Evolutionary conservation across 192 early-diverging fungal species (phyloP), one percentile per base, ranked within the genome.

Genomic region (Spizellomyces punctatus): DNA sequence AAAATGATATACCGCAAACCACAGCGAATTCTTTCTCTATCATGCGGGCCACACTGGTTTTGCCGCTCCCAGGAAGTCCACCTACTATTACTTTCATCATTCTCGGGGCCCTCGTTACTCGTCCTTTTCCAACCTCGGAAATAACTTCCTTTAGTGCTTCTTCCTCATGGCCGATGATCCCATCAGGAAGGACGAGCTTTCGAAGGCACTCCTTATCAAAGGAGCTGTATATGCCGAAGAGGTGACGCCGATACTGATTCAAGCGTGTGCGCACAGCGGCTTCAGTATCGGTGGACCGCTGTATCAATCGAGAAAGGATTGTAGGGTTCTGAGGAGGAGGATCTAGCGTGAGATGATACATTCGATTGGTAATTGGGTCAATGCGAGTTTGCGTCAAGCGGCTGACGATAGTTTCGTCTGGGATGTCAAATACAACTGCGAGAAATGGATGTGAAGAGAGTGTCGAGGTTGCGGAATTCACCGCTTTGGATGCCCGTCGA

Each of bases 31-130:
- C 74, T 46, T 68, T 17, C 27, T 58, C 66, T 42, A 86, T 71
- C 59, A 66, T 65, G 27, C 73, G 72, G 8, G 81, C 82, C 10
- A 84, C 66, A 10, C 46, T 74, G 10, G 76, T 78, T 62, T 77
- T 81, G 6, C 85, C 85, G 47, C 77, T 74, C 3, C 85, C 85
- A 12, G 82, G 79, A 36, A 81, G 43, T 14, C 85, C 85, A 14
- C 60, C 67, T 12, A 86, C 54, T 12, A 86, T 46, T 19, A 79
- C 46, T 56, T 65, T 66, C 45, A 83, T 67, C 66, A 75, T 71
- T 47, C 81, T 44, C 55, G 85, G 85, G 27, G 82, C 85, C 46
- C 73, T 42, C 6, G 78, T 72, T 48, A 67, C 67, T 54, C 27
- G 71, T 48, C 60, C 55, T 16, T 21, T 72, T 9, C 69, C 78